These are phyloP conservation scores for Murraya paniculata DNA, from an alignment of 345 rosid species.

Conservation along the genomic window DNA sequence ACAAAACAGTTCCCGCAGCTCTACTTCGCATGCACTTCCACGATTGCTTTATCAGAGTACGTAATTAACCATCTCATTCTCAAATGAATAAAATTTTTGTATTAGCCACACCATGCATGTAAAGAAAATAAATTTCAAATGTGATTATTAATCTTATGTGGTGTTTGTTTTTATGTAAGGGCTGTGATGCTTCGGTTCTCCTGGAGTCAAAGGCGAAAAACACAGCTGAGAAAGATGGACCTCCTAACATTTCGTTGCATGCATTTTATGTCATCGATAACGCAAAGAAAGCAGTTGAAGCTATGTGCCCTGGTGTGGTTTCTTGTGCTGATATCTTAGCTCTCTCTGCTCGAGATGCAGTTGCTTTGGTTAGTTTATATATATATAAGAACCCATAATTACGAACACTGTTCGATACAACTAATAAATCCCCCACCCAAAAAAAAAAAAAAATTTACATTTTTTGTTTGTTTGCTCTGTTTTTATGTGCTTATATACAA, in stretches of 20 bases:
- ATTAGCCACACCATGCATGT: not conserved
- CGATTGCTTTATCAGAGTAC: slow-evolving; percentile 76
- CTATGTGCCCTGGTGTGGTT: slow-evolving; percentile 70
- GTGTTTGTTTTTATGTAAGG: slow-evolving; percentile 36
- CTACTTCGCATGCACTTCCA: slow-evolving; percentile 90
- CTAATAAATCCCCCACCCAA: no score
- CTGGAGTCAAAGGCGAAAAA: slow-evolving; percentile 61
- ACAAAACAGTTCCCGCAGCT: slow-evolving; percentile 77
- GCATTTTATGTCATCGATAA: slow-evolving; percentile 80
- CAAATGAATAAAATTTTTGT: not conserved
- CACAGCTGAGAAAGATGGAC: slow-evolving; percentile 88
- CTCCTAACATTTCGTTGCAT: slow-evolving; percentile 82
- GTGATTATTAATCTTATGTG: not conserved
- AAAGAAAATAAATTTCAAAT: not conserved
- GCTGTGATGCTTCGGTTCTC: slow-evolving; percentile 87
- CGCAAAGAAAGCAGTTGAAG: slow-evolving; percentile 78
- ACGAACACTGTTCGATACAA: not conserved
- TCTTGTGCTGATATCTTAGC: slow-evolving; percentile 93
- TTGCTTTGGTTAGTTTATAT: slow-evolving; percentile 48
- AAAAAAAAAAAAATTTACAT: no score
- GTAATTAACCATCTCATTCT: no score
- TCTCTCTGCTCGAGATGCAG: slow-evolving; percentile 82
- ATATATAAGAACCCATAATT: not conserved
- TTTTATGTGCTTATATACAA: slow-evolving; percentile 5
- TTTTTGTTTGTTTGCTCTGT: not conserved